Evolutionary conservation across 148 eudicot genomes (phyloP).

Genomic region (Amaranthus hypochondriacus): DNA sequence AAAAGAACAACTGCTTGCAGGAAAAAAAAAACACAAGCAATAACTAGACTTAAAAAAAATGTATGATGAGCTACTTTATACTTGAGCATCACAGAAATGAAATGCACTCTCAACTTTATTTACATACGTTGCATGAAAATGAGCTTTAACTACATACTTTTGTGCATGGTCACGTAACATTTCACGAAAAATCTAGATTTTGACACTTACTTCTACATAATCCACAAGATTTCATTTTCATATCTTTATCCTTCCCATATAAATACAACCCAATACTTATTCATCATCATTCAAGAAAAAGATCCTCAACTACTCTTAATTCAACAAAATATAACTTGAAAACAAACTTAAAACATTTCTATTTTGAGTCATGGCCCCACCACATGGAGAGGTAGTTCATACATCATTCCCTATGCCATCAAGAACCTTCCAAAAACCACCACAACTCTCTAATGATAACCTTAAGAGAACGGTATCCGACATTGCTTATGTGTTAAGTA

Average conservation of each 20-base stretch:
- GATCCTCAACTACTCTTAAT: neutral
- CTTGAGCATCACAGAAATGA: conserved; percentile 14
- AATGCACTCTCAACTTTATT: conserved; percentile 9
- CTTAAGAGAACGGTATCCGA: conserved; percentile 68
- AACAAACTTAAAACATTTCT: too few species aligned
- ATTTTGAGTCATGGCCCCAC: conserved; percentile 54
- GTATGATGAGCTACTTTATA: neutral
- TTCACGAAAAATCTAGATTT: too few species aligned
- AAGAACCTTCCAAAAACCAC: conserved; percentile 18
- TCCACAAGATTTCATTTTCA: conserved; percentile 20
- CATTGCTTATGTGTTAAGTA: conserved; percentile 51
- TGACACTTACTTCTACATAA: neutral
- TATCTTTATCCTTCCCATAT: conserved; percentile 8
- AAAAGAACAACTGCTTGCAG: too few species aligned
- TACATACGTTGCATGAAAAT: conserved; percentile 15
- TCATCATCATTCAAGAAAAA: neutral
- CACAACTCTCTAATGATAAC: conserved; percentile 41
- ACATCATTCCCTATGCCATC: conserved; percentile 25
- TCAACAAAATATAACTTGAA: neutral
- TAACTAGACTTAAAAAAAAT: neutral
- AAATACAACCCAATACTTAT: conserved; percentile 14
- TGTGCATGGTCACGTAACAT: conserved; percentile 13
- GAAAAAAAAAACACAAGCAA: neutral
- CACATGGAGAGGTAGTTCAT: conserved; percentile 46
- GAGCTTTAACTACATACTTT: conserved; percentile 18